Evolutionary conservation across 2,329 filamentous ascomycete genomes (phyloP), one percentile per base, ranked within the genome.

Genomic region (Penicillium sp.): DNA sequence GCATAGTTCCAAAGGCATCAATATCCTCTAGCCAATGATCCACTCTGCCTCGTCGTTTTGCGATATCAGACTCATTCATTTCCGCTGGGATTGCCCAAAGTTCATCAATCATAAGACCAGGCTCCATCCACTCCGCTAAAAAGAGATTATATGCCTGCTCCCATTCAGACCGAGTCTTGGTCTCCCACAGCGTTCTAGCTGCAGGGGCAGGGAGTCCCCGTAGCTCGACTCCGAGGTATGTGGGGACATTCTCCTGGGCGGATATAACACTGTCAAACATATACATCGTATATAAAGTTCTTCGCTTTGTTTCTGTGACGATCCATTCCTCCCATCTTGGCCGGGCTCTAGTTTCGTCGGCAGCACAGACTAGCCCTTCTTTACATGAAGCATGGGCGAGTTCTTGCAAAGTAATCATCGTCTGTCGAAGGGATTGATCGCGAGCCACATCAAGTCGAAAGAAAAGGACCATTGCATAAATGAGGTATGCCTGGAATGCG

Each of bases 321-420:
- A 83, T 76, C 82, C 82, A 85, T 2, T 72, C 67, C 49, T 82
- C 79, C 82, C 81, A 83, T 10, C 58, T 64, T 0, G 81, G 81
- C 2, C 76, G 72, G 0, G 63, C 48, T 2, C 65, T 65, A 5
- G 67, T 56, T 29, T 68, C 67, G 50, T 83, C 81, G 2, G 75
- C 74, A 1, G 60, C 31, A 42, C 78, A 82, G 5, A 78, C 61
- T 2, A 83, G 72, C 0, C 80, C 80, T 39, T 62, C 61, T 3
- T 66, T 70, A 6, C 71, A 67, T 5, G 67, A 67, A 0, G 67
- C 58, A 51, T 74, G 76, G 2, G 81, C 80, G 16, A 83, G 62
- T 2, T 78, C 75, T 63, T 83, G 80, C 0, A 83, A 70, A 16
- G 76, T 77, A 50, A 81, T 78, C 66, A 82, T 77, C 4, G 73